A percentile compares a stretch with the other conserved stretches of the same genome.
These are phyloP conservation scores for Metschnikowia arizonensis DNA, from an alignment of 805 yeast species.

Conservation along the genomic window DNA sequence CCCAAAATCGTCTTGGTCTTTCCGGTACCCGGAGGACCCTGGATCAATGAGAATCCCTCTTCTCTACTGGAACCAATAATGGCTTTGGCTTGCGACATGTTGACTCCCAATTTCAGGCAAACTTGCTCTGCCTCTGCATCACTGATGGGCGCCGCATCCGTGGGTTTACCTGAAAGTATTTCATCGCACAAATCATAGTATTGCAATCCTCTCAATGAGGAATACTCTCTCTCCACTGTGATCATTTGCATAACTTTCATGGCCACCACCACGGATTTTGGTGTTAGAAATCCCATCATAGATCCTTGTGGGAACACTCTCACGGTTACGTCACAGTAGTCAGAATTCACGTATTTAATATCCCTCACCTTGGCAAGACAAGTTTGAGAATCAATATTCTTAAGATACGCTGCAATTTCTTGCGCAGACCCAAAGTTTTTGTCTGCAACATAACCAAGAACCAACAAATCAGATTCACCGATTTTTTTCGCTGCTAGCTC, in stretches of 20 bases:
- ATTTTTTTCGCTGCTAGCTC: conserved; percentile 50
- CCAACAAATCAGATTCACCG: conserved; percentile 73
- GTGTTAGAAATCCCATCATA: conserved; percentile 53
- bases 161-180: conserved; percentile 65
- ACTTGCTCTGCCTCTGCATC: conserved; percentile 41
- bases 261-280: conserved; percentile 60
- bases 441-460: conserved; percentile 41
- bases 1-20: conserved; percentile 96
- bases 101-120: conserved; percentile 54
- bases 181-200: conserved; percentile 73
- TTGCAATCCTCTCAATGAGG: conserved; percentile 75
- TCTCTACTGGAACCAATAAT: conserved; percentile 65
- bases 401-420: conserved; percentile 24
- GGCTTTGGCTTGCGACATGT: conserved; percentile 88
- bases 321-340: conserved; percentile 69
- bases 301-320: conserved; percentile 56
- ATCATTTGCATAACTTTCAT: conserved; percentile 81
- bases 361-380: conserved; percentile 81
- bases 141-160: conserved; percentile 32
- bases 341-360: conserved; percentile 59
- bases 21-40: conserved; percentile 99
- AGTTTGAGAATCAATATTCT: conserved; percentile 35
- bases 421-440: conserved; percentile 16
- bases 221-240: conserved; percentile 88
- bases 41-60: conserved; percentile 84